Evolutionary conservation across 768 basidiomycete species (phyloP).

Genomic region (Pleurotus cornucopiae): DNA sequence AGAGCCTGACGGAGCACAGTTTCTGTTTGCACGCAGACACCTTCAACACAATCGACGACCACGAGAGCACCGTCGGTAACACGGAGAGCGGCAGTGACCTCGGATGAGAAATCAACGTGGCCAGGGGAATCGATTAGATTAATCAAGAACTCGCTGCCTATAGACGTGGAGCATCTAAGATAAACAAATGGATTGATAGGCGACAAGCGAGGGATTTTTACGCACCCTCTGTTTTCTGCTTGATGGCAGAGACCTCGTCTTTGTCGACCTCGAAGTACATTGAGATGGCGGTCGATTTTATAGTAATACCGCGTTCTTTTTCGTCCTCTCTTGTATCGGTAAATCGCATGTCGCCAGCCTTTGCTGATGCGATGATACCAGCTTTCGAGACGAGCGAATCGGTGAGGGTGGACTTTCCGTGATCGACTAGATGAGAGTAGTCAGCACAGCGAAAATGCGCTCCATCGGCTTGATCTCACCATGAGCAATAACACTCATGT

Average conservation of each 20-base stretch:
- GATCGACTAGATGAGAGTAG: slow-evolving; percentile 68
- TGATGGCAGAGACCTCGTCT: slow-evolving; percentile 80
- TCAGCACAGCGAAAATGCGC: too few relatives aligned
- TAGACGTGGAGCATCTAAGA: slow-evolving; percentile 4
- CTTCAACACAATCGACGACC: slow-evolving; percentile 99
- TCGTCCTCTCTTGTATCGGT: slow-evolving; percentile 97
- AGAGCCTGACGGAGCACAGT: slow-evolving; percentile 97
- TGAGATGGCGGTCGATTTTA: slow-evolving; percentile 99
- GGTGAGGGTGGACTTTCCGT: slow-evolving; percentile 99
- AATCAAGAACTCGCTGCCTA: slow-evolving; percentile 96
- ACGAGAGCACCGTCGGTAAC: slow-evolving; percentile 99
- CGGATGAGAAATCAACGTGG: slow-evolving; percentile 99
- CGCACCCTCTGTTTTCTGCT: slow-evolving; percentile 91
- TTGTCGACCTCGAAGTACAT: slow-evolving; percentile 98
- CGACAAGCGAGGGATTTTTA: slow-evolving; percentile 7
- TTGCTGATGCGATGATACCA: slow-evolving; percentile 93
- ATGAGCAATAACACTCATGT: slow-evolving; percentile 93
- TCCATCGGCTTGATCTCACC: slow-evolving; percentile 34
- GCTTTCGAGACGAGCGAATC: slow-evolving; percentile 99
- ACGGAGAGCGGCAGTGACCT: slow-evolving; percentile 99
- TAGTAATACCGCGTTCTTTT: slow-evolving; percentile 99
- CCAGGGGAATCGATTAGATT: slow-evolving; percentile 99
- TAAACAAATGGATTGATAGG: neutral
- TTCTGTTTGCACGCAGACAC: slow-evolving; percentile 99
- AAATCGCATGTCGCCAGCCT: slow-evolving; percentile 95